These are phyloP conservation scores for Acer negundo DNA, from an alignment of 345 rosid genomes.

Conservation along the genomic window DNA sequence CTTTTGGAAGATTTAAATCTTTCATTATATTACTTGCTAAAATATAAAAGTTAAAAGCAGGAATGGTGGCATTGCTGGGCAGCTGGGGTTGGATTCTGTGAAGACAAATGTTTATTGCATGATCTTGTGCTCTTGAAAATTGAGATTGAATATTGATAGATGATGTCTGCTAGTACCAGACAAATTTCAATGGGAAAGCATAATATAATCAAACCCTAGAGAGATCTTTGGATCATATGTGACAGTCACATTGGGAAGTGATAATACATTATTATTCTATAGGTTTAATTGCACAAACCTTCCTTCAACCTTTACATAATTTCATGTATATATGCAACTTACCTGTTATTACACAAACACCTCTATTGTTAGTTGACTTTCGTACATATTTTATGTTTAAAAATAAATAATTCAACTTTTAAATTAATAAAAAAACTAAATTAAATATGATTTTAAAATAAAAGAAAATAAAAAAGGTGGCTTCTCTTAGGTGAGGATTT, in stretches of 20 bases:
- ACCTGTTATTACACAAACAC: no score
- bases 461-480: no score
- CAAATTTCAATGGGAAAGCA: conserved; percentile 24
- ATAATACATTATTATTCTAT: not conserved
- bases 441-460: no score
- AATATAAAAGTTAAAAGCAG: not conserved
- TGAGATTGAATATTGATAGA: conserved; percentile 24
- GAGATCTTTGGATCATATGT: not conserved
- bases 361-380: no score
- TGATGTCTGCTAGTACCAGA: conserved; percentile 27
- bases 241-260: conserved; percentile 10
- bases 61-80: no score
- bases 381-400: no score
- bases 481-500: no score
- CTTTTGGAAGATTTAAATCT: conserved; percentile 35
- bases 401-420: no score
- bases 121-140: conserved; percentile 19
- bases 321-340: no score
- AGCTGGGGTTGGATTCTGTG: conserved; percentile 27
- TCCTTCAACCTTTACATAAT: no score
- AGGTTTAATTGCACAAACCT: no score
- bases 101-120: conserved; percentile 12
- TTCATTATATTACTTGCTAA: not conserved
- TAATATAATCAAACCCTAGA: conserved; percentile 4
- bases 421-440: no score